Evolutionary conservation across 306 rosid species (phyloP), one percentile per base, ranked within the genome.

Genomic region (Boehmeria nivea): DNA sequence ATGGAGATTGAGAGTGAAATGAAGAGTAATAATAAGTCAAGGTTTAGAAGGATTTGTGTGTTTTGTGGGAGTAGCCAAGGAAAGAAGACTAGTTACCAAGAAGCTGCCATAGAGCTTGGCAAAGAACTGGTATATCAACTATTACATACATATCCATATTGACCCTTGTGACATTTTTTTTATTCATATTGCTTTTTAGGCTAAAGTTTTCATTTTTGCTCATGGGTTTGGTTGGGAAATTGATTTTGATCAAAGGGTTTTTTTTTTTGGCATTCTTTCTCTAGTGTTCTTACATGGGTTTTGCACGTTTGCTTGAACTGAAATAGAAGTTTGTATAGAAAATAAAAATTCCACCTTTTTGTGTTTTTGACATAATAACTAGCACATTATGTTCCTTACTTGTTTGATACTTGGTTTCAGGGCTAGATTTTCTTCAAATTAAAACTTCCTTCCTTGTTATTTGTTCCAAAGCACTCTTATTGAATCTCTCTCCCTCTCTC

Each of bases 51-150:
- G 66, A 85, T 91, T 71, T 91, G 98, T 81, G 96, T 91, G 10
- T 91, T 91, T 64, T 91, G 98, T 80, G 98, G 98, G 8, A 91
- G 98, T 76, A 91, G 98, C 74, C 98, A 81, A 52, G 98, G 98
- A 60, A 91, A 85, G 76, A 91, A 91, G 73, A 82, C 68, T 57
- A 87, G 84, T 72, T 91, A 91, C 54, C 99, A 85, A 49, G 95
- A 85, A 57, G 93, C 96, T 68, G 99, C 99, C 73, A 85, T 85
- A 78, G 81, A 85, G 43, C 99, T 91, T 61, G 99, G 99, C 78
- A 83, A 87, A 31, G 96, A 91, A 74, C 82, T 91, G 99, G 99
- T 91, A 91, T 58, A 48, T 11, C 5, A 3, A 0, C 7, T 9
- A 2, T 9, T 9, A 34, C 14, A 37, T 6, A 25, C 17, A 21